These are phyloP conservation scores for Jatropha curcas DNA, from an alignment of 345 rosid species.

Conservation along the genomic window DNA sequence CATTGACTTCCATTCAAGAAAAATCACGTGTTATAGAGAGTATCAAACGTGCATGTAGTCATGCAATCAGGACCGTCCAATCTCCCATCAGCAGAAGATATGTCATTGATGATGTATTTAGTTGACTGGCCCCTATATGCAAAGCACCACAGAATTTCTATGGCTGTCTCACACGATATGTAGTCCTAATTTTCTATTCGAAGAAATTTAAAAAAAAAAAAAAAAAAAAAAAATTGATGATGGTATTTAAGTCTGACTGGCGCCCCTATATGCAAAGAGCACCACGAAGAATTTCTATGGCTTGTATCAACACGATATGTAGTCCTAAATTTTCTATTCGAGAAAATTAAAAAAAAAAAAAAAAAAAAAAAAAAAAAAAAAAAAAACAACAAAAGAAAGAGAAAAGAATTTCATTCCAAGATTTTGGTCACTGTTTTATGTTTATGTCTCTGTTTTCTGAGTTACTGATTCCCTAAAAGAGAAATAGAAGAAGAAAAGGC, in stretches of 20 bases:
- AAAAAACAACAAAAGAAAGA: no score
- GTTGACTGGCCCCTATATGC: neutral
- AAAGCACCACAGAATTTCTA: neutral
- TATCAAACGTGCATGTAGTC: neutral
- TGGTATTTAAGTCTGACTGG: no score
- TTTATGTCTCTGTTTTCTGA: neutral
- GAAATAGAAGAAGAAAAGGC: neutral
- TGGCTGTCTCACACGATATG: neutral
- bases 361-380: no score
- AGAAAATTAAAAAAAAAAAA: no score
- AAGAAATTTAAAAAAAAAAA: no score
- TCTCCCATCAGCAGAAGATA: neutral
- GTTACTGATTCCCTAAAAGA: neutral
- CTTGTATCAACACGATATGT: no score
- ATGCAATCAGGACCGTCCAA: neutral
- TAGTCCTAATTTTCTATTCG: neutral
- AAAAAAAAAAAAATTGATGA: no score
- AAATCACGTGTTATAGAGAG: neutral
- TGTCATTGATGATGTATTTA: neutral
- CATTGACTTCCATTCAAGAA: neutral
- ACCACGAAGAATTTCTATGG: no score
- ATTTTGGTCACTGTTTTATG: neutral
- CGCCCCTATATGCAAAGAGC: no score
- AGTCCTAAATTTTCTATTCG: no score
- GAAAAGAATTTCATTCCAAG: neutral